Conservation (phyloP, 2,329 filamentous ascomycete species). For the Colletotrichum horii region DNA sequence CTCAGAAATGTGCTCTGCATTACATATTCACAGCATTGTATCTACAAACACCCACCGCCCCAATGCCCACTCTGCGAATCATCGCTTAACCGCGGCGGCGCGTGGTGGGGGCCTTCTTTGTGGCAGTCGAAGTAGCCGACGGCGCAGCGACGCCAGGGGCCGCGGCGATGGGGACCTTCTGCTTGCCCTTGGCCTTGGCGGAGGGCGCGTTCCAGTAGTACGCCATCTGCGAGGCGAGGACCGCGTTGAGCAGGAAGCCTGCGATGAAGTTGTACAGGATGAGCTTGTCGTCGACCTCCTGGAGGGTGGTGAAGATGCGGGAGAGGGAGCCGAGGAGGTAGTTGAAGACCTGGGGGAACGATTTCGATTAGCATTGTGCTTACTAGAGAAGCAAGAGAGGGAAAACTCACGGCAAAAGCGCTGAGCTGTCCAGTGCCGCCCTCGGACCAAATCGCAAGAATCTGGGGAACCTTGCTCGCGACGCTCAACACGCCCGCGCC, state of each 20-base stretch:
- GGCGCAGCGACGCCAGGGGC: constrained; percentile 20
- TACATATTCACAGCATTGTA: constrained; percentile 3
- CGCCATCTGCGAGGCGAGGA: constrained; percentile 88
- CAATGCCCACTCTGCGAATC: not conserved
- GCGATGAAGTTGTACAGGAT: constrained; percentile 95
- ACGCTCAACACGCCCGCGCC: constrained; percentile 83
- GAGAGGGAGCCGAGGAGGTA: constrained; percentile 92
- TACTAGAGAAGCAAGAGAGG: not conserved
- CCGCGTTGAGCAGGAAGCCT: constrained; percentile 86
- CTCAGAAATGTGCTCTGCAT: not conserved
- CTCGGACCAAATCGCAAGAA: constrained; percentile 81
- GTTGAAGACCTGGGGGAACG: constrained; percentile 81
- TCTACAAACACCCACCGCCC: not conserved
- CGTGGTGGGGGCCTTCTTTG: constrained; percentile 48
- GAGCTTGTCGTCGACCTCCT: constrained; percentile 95
- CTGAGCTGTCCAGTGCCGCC: constrained; percentile 94
- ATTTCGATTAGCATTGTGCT: not conserved
- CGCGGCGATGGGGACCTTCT: constrained; percentile 31
- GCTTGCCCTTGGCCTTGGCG: constrained; percentile 49
- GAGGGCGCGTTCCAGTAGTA: constrained; percentile 90
- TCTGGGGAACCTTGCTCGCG: constrained; percentile 93
- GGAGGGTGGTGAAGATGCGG: constrained; percentile 95
- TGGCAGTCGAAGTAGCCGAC: constrained; percentile 26
- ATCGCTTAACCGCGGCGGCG: constrained; percentile 44
- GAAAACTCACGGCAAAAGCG: constrained; percentile 84